phyloP scores from a whole-genome alignment of 495 filamentous ascomycete genomes.

The Penicillium cataractarum region DNA sequence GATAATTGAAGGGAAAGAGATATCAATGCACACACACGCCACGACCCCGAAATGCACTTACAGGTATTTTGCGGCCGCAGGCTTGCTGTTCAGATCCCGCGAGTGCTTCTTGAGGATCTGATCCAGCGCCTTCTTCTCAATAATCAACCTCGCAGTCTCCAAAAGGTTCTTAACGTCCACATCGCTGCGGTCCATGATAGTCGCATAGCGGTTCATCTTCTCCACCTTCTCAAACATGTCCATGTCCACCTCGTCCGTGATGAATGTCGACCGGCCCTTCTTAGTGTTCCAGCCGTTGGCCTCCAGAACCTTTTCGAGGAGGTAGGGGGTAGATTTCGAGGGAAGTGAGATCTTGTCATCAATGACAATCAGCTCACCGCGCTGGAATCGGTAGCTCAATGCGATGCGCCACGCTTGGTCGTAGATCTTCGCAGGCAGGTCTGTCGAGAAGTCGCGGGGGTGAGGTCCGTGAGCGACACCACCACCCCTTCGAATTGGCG shows the following conservation, averaged over 20 bases:
- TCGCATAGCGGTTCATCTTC: constrained; percentile 64
- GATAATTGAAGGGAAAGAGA: constrained; percentile 22
- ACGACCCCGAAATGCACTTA: constrained; percentile 20
- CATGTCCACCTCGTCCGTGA: constrained; percentile 57
- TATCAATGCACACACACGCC: constrained; percentile 10
- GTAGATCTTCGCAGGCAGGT: constrained; percentile 86
- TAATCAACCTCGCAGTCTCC: constrained; percentile 79
- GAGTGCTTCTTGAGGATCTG: constrained; percentile 74
- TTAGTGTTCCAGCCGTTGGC: constrained; percentile 71
- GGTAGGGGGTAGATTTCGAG: constrained; percentile 55
- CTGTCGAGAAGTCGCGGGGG: constrained; percentile 84
- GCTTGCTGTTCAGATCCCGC: constrained; percentile 62
- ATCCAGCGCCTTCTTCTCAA: constrained; percentile 82
- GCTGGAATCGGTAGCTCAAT: constrained; percentile 83
- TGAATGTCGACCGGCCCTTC: constrained; percentile 74
- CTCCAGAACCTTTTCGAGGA: constrained; percentile 65
- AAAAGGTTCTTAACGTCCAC: constrained; percentile 94
- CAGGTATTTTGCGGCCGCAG: constrained; percentile 39
- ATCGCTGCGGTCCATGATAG: constrained; percentile 66
- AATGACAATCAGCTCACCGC: constrained; percentile 83
- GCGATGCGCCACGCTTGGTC: constrained; percentile 95
- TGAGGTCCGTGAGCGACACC: constrained; percentile 86
- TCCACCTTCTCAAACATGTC: constrained; percentile 53
- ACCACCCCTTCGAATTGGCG: constrained; percentile 82
- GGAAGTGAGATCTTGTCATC: constrained; percentile 70